phyloP scores from a whole-genome alignment of 192 early-diverging fungal species.

The Coemansia umbellata region DNA sequence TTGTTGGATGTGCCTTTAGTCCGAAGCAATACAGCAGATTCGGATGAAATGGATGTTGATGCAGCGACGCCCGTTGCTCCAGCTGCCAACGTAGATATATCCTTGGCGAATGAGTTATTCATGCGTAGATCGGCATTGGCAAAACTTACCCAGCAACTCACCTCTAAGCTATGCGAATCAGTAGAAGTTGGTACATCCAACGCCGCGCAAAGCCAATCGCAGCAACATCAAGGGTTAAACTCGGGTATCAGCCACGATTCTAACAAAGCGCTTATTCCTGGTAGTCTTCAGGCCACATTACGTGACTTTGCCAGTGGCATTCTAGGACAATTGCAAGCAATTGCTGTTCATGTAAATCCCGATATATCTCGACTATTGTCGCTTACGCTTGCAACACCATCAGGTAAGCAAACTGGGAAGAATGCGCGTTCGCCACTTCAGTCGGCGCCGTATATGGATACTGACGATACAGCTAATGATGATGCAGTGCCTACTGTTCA shows the following conservation, averaged over 20 bases:
- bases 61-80: not conserved
- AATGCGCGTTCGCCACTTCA: not conserved
- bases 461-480: not conserved
- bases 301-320: conserved; percentile 25
- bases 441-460: not conserved
- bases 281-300: conserved; percentile 1
- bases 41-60: conserved; percentile 3
- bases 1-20: conserved; percentile 4
- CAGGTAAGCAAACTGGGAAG: not conserved
- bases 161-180: conserved; percentile 7
- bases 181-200: not conserved
- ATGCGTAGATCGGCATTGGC: conserved; percentile 20
- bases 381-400: conserved; percentile 2
- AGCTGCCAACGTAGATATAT: not conserved
- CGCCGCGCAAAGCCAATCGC: not conserved
- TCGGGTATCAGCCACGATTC: not conserved
- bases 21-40: not conserved
- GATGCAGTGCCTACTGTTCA: not conserved
- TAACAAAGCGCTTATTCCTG: not conserved
- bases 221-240: not conserved
- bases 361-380: conserved; percentile 6
- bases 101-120: not conserved
- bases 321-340: conserved; percentile 34
- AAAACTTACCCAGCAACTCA: conserved; percentile 14
- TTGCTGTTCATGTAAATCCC: conserved; percentile 14